Evolutionary conservation across 1,139 yeast species (phyloP).

Genomic region (Kurtzmaniella quercitrusa): DNA sequence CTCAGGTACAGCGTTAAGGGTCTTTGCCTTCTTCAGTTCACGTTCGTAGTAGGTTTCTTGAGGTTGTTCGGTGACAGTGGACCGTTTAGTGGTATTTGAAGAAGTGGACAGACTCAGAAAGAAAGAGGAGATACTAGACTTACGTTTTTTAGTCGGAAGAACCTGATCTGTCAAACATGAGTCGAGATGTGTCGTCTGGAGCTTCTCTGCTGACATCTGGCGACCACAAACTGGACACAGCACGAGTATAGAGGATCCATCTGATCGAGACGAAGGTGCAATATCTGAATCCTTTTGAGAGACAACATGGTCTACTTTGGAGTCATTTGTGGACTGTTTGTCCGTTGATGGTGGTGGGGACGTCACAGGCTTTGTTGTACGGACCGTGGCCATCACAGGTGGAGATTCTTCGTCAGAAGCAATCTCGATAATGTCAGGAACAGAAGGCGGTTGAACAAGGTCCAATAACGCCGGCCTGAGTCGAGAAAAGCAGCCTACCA

Average conservation of each 20-base stretch:
- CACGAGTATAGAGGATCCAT: slow-evolving; percentile 22
- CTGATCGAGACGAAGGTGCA: not conserved
- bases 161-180: slow-evolving; percentile 41
- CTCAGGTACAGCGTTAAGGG: slow-evolving; percentile 6
- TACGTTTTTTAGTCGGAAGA: slow-evolving; percentile 3
- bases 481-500: slow-evolving; percentile 51
- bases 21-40: not conserved
- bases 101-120: slow-evolving; percentile 18
- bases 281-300: too few species aligned
- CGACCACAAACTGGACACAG: slow-evolving; percentile 71
- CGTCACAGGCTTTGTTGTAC: too few species aligned
- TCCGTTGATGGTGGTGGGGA: too few species aligned
- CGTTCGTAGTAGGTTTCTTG: not conserved
- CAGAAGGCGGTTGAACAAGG: slow-evolving; percentile 3
- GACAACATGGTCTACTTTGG: too few species aligned
- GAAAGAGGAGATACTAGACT: slow-evolving; percentile 29
- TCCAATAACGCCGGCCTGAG: slow-evolving; percentile 38
- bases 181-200: slow-evolving; percentile 71
- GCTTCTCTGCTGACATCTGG: slow-evolving; percentile 48
- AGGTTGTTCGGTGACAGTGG: not conserved
- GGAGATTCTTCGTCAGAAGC: slow-evolving; percentile 12
- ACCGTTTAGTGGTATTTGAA: not conserved
- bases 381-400: not conserved
- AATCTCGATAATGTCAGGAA: slow-evolving; percentile 18
- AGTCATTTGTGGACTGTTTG: too few species aligned